phyloP scores from a whole-genome alignment of 2,329 filamentous ascomycete genomes.

The Penicillium rolfsii region DNA sequence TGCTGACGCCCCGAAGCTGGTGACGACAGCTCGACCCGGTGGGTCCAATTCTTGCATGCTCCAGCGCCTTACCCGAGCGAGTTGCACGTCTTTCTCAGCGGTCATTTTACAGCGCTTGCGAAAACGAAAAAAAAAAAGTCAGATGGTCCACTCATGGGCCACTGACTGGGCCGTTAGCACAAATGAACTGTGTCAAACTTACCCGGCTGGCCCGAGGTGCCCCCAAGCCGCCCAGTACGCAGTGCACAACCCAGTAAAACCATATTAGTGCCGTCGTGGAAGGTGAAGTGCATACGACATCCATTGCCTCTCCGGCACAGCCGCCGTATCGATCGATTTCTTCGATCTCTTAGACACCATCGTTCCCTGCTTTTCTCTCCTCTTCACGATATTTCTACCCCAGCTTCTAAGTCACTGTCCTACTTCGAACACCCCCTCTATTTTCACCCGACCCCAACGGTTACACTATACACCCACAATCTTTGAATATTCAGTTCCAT shows the following conservation, averaged over 20 bases:
- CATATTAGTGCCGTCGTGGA: not conserved
- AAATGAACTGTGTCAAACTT: not conserved
- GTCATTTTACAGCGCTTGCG: not conserved
- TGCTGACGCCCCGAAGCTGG: not conserved
- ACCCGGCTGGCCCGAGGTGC: conserved; percentile 7
- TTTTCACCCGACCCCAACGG: not conserved
- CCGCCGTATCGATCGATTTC: not conserved
- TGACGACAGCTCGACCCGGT: conserved; percentile 9
- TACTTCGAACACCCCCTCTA: not conserved
- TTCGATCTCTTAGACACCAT: not conserved
- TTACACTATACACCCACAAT: not conserved
- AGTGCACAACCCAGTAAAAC: not conserved
- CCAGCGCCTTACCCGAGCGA: conserved; percentile 10
- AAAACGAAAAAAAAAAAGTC: not conserved
- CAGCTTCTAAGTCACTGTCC: not conserved
- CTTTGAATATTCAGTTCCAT: not conserved
- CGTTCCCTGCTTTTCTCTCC: not conserved
- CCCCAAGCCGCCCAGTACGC: not conserved
- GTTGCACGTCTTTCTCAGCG: not conserved
- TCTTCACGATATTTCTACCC: not conserved
- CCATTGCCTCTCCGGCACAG: not conserved
- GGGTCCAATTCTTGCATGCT: not conserved
- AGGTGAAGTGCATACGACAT: conserved; percentile 10
- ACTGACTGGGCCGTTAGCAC: conserved; percentile 4
- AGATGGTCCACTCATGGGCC: conserved; percentile 4